phyloP scores from a whole-genome alignment of 2,329 filamentous ascomycete genomes.

The Chrysosporium queenslandicum region DNA sequence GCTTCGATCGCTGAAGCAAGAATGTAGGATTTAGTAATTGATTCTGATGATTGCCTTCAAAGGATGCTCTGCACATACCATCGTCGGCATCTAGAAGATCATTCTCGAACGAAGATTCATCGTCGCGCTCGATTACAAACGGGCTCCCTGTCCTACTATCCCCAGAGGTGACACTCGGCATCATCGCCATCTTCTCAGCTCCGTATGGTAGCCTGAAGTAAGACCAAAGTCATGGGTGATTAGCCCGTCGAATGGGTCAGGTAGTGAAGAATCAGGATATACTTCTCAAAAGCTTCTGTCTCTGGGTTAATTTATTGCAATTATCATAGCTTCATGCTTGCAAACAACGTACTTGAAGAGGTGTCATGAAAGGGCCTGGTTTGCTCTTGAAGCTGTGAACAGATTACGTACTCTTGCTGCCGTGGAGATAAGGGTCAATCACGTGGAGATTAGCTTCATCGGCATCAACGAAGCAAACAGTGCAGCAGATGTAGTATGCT shows the following conservation, averaged over 20 bases:
- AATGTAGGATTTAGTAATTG: neutral
- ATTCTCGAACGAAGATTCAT: slow-evolving; percentile 54
- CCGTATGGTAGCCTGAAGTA: neutral
- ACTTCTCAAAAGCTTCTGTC: neutral
- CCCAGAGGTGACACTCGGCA: slow-evolving; percentile 24
- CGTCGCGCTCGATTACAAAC: slow-evolving; percentile 51
- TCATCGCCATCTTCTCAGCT: slow-evolving; percentile 22
- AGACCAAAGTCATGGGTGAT: slow-evolving; percentile 1
- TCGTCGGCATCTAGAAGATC: slow-evolving; percentile 72
- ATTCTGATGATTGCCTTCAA: neutral
- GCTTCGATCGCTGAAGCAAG: slow-evolving; percentile 61
- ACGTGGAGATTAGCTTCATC: neutral
- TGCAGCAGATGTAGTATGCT: too few species aligned
- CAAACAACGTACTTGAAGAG: neutral
- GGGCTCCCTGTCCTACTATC: slow-evolving; percentile 36
- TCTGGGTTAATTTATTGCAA: neutral
- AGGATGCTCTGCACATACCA: slow-evolving; percentile 31
- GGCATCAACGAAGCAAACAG: too few species aligned
- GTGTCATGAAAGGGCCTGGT: neutral
- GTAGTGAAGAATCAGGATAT: neutral
- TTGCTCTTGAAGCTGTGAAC: neutral
- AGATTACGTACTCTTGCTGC: slow-evolving; percentile 1
- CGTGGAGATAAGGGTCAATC: neutral
- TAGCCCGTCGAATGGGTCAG: neutral
- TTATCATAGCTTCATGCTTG: neutral